These are phyloP conservation scores for Ascobolus immersus DNA, from an alignment of 495 filamentous ascomycete species.

Conservation along the genomic window DNA sequence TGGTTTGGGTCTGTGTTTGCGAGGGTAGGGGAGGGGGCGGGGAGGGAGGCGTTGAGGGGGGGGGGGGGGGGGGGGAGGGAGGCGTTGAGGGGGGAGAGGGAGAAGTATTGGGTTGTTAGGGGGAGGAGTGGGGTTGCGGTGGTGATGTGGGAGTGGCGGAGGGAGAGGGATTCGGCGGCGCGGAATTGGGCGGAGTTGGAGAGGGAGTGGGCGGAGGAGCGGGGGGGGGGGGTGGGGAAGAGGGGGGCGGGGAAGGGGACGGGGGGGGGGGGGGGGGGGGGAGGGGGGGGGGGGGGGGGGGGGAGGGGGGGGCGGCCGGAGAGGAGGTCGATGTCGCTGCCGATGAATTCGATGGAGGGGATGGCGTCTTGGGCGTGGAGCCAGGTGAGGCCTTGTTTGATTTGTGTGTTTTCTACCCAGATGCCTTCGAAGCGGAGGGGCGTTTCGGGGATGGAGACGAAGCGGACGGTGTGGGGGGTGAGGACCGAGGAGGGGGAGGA, in stretches of 20 bases:
- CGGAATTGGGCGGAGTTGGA: constrained; percentile 14
- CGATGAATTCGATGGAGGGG: constrained; percentile 11
- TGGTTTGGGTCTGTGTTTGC: constrained; percentile 5
- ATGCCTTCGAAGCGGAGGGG: constrained; percentile 10
- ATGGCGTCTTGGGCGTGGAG: constrained; percentile 5
- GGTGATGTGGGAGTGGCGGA: constrained; percentile 10
- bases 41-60: background rate
- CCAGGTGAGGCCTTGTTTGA: constrained; percentile 9
- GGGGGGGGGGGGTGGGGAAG: constrained; percentile 7
- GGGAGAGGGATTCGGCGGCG: background rate
- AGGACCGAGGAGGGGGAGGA: background rate
- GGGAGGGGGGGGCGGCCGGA: constrained; percentile 1
- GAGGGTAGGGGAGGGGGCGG: background rate
- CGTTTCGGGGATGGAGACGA: constrained; percentile 7
- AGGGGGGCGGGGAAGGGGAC: constrained; percentile 12
- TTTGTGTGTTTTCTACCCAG: constrained; percentile 4
- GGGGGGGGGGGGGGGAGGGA: background rate
- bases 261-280: constrained; percentile 2
- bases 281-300: background rate
- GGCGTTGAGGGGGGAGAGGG: background rate
- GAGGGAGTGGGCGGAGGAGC: background rate
- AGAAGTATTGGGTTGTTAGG: background rate
- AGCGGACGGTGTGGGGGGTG: constrained; percentile 7
- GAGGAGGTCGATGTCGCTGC: constrained; percentile 9
- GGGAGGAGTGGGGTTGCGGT: background rate